Evolutionary conservation across 116 monocot genomes (phyloP).

Genomic region (Posidonia oceanica): DNA sequence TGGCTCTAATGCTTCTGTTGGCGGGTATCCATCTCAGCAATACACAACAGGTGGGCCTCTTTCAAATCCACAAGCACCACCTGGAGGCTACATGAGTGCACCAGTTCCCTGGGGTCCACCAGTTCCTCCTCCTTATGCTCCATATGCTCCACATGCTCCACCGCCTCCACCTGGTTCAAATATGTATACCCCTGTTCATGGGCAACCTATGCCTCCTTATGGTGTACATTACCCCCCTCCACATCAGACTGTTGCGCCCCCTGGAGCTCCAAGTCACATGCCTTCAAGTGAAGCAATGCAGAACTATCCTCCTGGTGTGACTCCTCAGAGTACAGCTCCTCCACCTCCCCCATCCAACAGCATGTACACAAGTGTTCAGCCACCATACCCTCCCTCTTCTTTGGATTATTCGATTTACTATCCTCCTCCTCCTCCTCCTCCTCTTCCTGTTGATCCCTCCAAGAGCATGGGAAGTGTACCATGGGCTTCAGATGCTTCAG

Average conservation of each 20-base stretch:
- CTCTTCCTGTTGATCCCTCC: conserved; percentile 38
- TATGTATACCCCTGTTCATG: conserved; percentile 42
- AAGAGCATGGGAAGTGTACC: conserved; percentile 46
- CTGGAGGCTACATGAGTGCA: conserved; percentile 39
- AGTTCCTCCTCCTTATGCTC: conserved; percentile 46
- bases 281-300: conserved; percentile 32
- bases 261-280: conserved; percentile 21
- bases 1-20: conserved; percentile 18
- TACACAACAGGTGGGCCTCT: conserved; percentile 37
- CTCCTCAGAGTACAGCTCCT: conserved; percentile 13
- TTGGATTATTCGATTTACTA: conserved; percentile 59
- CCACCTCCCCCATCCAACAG: conserved; percentile 10
- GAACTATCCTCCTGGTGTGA: conserved; percentile 46
- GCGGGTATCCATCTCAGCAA: conserved; percentile 65
- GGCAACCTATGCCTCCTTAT: conserved; percentile 41
- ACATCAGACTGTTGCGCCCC: conserved; percentile 29
- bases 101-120: conserved; percentile 64
- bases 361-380: conserved; percentile 23
- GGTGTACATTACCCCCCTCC: conserved; percentile 31
- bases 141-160: conserved; percentile 69
- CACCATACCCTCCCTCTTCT: conserved; percentile 33
- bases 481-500: conserved; percentile 33
- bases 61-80: conserved; percentile 30
- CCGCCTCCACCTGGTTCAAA: conserved; percentile 68
- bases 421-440: conserved; percentile 32